Evolutionary conservation across 1,284 basidiomycete genomes (phyloP).

Genomic region (Trametes versicolor): DNA sequence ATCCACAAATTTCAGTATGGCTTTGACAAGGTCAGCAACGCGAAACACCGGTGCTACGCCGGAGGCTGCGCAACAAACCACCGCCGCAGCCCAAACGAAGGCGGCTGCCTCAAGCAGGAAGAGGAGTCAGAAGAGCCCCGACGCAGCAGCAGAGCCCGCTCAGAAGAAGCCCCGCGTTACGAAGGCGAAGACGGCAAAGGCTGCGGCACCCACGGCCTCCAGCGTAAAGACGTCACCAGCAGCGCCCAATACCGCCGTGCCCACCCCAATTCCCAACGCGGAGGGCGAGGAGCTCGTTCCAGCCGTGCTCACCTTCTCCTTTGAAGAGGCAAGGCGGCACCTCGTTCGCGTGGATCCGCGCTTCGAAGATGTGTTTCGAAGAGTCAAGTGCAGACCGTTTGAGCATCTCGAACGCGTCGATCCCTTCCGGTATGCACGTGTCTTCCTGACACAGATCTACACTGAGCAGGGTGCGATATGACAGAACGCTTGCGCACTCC

Average conservation of each 20-base stretch:
- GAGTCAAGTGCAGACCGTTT: slow-evolving; percentile 77
- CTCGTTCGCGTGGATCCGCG: slow-evolving; percentile 74
- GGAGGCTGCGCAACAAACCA: slow-evolving; percentile 11
- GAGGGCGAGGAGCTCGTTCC: slow-evolving; percentile 56
- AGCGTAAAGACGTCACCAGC: neutral
- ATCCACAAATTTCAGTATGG: slow-evolving; percentile 41
- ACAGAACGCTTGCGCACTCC: slow-evolving; percentile 59
- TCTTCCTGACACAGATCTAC: neutral
- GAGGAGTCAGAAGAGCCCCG: slow-evolving; percentile 35
- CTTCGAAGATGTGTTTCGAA: slow-evolving; percentile 75
- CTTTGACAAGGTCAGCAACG: slow-evolving; percentile 53
- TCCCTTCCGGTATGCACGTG: slow-evolving; percentile 69
- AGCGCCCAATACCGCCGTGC: slow-evolving; percentile 6
- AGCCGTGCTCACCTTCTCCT: slow-evolving; percentile 76
- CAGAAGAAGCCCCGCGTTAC: slow-evolving; percentile 31
- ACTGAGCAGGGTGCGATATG: neutral
- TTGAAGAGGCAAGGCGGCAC: slow-evolving; percentile 79
- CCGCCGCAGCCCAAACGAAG: slow-evolving; percentile 10
- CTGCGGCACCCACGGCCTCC: neutral
- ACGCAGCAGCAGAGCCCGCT: slow-evolving; percentile 16
- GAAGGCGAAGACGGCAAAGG: slow-evolving; percentile 18
- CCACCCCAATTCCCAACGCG: slow-evolving; percentile 9
- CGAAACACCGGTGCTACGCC: slow-evolving; percentile 19
- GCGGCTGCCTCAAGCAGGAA: slow-evolving; percentile 27
- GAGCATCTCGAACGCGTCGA: slow-evolving; percentile 76